phyloP scores from a whole-genome alignment of 2,329 filamentous ascomycete species.

The Colletotrichum cuscutae region DNA sequence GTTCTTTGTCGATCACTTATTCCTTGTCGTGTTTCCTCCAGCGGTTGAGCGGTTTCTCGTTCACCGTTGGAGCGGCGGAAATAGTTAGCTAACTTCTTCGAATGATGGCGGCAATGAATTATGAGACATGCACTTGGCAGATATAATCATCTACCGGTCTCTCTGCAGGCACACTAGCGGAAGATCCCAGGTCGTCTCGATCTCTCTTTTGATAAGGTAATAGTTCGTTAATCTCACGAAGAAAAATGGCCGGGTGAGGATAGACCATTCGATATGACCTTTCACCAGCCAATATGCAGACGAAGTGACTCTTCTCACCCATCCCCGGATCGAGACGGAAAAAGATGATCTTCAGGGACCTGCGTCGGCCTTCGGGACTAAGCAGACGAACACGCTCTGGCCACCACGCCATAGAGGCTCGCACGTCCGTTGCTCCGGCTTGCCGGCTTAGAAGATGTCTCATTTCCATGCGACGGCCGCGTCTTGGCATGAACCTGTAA shows the following conservation, averaged over 20 bases:
- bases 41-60: constrained; percentile 13
- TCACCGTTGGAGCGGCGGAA: background rate
- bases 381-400: constrained; percentile 13
- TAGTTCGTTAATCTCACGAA: background rate
- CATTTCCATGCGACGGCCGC: constrained; percentile 26
- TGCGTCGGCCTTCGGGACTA: background rate
- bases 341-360: constrained; percentile 10
- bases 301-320: background rate
- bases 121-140: constrained; percentile 19
- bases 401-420: background rate
- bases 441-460: background rate
- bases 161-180: background rate
- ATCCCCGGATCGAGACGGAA: background rate
- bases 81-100: background rate
- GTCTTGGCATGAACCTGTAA: background rate
- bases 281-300: background rate
- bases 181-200: background rate
- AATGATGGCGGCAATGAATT: constrained; percentile 1
- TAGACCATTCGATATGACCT: background rate
- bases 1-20: constrained; percentile 8
- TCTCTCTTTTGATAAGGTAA: background rate
- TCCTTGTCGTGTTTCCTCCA: constrained; percentile 1
- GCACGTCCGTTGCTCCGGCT: constrained; percentile 4
- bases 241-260: background rate
- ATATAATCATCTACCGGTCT: background rate